Evolutionary conservation across 2,329 filamentous ascomycete species (phyloP).

Genomic region (Hypoxylon sp.): DNA sequence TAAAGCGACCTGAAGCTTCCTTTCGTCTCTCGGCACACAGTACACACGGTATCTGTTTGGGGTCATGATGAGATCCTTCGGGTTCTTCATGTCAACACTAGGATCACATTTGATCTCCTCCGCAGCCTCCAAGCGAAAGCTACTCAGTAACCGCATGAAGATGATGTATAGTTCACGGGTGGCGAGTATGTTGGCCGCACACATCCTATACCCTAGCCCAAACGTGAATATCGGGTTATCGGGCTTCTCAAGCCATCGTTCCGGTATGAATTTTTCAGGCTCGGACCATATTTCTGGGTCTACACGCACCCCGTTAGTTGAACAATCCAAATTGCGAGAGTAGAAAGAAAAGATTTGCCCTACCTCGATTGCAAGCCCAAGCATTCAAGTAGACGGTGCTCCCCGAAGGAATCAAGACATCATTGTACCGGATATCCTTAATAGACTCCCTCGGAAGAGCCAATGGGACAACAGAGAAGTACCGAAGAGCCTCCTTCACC

Average conservation of each 20-base stretch:
- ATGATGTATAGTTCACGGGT: conserved; percentile 44
- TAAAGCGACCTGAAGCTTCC: conserved; percentile 25
- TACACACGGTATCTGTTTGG: conserved; percentile 39
- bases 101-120: conserved; percentile 41
- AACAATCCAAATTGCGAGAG: neutral
- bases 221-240: conserved; percentile 43
- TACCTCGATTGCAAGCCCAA: conserved; percentile 44
- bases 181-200: conserved; percentile 42
- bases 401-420: conserved; percentile 73
- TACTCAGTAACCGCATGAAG: conserved; percentile 42
- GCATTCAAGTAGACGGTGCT: conserved; percentile 79
- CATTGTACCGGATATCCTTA: conserved; percentile 75
- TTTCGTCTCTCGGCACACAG: conserved; percentile 40
- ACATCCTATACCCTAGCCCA: conserved; percentile 45
- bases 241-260: conserved; percentile 41
- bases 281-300: conserved; percentile 41
- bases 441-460: conserved; percentile 77
- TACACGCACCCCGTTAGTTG: conserved; percentile 14
- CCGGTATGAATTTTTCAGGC: conserved; percentile 39
- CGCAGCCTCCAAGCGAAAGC: conserved; percentile 39
- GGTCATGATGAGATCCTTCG: conserved; percentile 43
- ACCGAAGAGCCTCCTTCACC: conserved; percentile 80
- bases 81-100: conserved; percentile 41
- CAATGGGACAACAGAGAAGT: conserved; percentile 82
- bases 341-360: conserved; percentile 8